A percentile compares a stretch with the other conserved stretches of the same genome.
Evolutionary conservation across 1,284 basidiomycete species (phyloP).

Genomic region (Ustilago sp.): DNA sequence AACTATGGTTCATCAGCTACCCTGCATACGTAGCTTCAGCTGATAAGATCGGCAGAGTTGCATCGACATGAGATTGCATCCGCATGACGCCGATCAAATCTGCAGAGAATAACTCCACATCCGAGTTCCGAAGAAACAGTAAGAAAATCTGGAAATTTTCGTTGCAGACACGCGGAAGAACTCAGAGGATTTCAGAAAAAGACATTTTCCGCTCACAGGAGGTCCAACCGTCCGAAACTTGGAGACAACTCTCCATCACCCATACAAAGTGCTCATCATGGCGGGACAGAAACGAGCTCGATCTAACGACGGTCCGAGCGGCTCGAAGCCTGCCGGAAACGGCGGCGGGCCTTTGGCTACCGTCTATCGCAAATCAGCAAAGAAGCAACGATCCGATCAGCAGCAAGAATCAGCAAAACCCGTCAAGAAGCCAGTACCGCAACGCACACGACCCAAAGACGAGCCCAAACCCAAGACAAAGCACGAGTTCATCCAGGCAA

Average conservation of each 20-base stretch:
- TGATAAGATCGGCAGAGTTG: not conserved
- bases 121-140: not conserved
- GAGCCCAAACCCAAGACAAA: slow-evolving; percentile 58
- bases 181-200: not conserved
- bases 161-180: not conserved
- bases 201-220: not conserved
- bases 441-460: slow-evolving; percentile 42
- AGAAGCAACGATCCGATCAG: slow-evolving; percentile 50
- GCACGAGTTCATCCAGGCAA: slow-evolving; percentile 58
- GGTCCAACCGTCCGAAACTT: not conserved
- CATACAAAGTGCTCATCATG: slow-evolving; percentile 11
- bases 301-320: slow-evolving; percentile 10
- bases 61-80: not conserved
- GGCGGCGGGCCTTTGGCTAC: slow-evolving; percentile 33
- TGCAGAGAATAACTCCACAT: not conserved
- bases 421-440: slow-evolving; percentile 36
- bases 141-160: slow-evolving; percentile 7
- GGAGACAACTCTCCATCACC: not conserved
- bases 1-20: not conserved
- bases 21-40: not conserved
- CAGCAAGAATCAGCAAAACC: slow-evolving; percentile 28
- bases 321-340: slow-evolving; percentile 7
- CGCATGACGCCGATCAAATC: not conserved
- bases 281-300: slow-evolving; percentile 34
- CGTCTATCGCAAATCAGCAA: slow-evolving; percentile 56